These are phyloP conservation scores for Daucus carota DNA, from an alignment of 129 eudicot species.

Conservation along the genomic window DNA sequence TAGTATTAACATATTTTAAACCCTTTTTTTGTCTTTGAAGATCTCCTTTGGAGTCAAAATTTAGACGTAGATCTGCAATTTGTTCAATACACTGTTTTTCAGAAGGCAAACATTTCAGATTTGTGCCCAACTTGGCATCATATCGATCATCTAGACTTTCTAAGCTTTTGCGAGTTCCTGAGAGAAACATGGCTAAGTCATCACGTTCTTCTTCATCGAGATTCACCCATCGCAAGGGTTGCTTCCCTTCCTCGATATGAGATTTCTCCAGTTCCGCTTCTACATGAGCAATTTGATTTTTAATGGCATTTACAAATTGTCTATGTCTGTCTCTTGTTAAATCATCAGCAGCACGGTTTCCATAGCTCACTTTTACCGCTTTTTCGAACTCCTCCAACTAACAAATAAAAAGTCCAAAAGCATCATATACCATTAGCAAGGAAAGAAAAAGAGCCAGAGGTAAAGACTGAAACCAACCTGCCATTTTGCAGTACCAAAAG, in stretches of 20 bases:
- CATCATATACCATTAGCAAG: constrained; percentile 7
- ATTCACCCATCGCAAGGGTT: constrained; percentile 81
- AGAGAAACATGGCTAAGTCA: constrained; percentile 81
- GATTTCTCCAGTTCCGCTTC: constrained; percentile 53
- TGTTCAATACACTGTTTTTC: constrained; percentile 14
- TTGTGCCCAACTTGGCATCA: constrained; percentile 16
- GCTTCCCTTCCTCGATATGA: constrained; percentile 38
- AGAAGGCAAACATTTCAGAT: constrained; percentile 4
- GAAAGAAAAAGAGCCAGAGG: background rate
- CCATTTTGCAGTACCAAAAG: constrained; percentile 95
- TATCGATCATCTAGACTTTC: constrained; percentile 24
- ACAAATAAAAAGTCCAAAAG: constrained; percentile 4
- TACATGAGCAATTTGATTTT: constrained; percentile 65
- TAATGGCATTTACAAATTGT: constrained; percentile 69
- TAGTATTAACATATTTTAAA: constrained; percentile 21
- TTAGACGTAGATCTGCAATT: background rate
- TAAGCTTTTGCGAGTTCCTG: constrained; percentile 42
- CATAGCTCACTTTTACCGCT: constrained; percentile 74
- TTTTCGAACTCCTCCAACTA: constrained; percentile 92
- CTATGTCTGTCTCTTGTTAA: constrained; percentile 49
- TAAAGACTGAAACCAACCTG: constrained; percentile 50
- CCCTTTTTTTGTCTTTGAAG: constrained; percentile 16
- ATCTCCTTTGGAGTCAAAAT: constrained; percentile 5
- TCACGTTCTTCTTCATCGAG: constrained; percentile 80
- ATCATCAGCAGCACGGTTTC: constrained; percentile 42